These are phyloP conservation scores for Rhizophagus prolifer DNA, from an alignment of 192 early-diverging fungal species.

Conservation along the genomic window DNA sequence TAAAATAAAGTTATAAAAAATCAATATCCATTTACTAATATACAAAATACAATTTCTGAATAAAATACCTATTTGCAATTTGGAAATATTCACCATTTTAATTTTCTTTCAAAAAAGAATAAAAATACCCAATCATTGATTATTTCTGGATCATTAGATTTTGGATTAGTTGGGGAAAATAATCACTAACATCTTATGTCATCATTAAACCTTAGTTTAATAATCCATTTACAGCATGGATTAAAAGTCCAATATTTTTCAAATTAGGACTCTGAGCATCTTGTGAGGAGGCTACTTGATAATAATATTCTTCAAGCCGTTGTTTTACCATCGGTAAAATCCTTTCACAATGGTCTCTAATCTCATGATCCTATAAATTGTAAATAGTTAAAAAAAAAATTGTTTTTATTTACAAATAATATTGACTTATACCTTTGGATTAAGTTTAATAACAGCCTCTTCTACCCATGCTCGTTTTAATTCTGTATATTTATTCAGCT, in stretches of 20 bases:
- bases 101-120: too few relatives aligned
- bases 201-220: background rate
- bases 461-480: conserved; percentile 27
- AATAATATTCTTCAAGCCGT: conserved; percentile 35
- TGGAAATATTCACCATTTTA: too few relatives aligned
- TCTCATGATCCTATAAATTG: conserved; percentile 31
- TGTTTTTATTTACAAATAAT: conserved; percentile 33
- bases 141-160: too few relatives aligned
- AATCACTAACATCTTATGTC: too few relatives aligned
- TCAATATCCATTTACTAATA: too few relatives aligned
- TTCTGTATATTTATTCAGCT: conserved; percentile 20
- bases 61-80: too few relatives aligned
- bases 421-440: conserved; percentile 37
- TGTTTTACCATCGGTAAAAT: conserved; percentile 37
- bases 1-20: too few relatives aligned
- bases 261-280: conserved; percentile 13
- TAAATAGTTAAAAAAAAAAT: background rate
- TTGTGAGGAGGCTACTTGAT: conserved; percentile 10
- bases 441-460: conserved; percentile 30
- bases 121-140: too few relatives aligned
- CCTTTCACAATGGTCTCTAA: conserved; percentile 36
- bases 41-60: too few relatives aligned
- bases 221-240: conserved; percentile 19
- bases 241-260: conserved; percentile 20
- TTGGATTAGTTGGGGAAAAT: too few relatives aligned